Percentiles rank a stretch among this genome's conserved stretches.
These are phyloP conservation scores for Besnoitia besnoiti DNA, from an alignment of 169 alveolate genomes.

Conservation along the genomic window DNA sequence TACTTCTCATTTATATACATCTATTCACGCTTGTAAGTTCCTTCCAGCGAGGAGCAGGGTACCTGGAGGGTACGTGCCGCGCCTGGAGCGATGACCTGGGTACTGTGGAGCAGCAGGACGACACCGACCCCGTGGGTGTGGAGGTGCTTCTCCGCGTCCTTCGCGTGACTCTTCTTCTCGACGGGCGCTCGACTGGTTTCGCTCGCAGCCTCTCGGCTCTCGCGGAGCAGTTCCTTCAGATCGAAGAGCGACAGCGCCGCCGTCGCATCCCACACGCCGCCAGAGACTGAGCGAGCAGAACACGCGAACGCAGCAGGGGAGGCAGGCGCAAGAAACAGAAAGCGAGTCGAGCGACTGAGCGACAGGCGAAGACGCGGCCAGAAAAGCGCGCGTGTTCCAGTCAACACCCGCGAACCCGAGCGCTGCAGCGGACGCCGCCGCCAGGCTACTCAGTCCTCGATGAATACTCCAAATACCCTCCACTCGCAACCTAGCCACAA, in stretches of 20 bases:
- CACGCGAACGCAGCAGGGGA: not conserved
- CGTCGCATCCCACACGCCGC: slow-evolving; percentile 14
- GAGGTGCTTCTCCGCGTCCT: not conserved
- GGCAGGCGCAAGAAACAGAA: not conserved
- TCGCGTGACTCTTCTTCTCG: not conserved
- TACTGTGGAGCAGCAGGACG: not conserved
- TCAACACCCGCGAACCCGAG: no score
- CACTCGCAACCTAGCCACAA: no score
- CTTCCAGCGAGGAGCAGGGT: no score
- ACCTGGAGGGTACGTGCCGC: slow-evolving; percentile 4
- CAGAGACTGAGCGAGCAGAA: not conserved
- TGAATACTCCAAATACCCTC: no score
- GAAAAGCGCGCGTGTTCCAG: no score
- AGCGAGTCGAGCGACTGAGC: no score
- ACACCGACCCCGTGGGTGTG: not conserved
- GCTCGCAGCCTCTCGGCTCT: not conserved
- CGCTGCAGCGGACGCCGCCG: no score
- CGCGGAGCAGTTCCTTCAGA: not conserved
- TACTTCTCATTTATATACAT: no score
- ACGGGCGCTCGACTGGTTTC: not conserved
- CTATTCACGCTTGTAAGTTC: no score
- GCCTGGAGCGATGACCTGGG: not conserved
- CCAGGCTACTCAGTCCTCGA: no score
- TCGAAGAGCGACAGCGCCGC: not conserved
- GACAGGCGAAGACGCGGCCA: no score